Percentiles rank a stretch among this genome's conserved stretches.
phyloP scores from a whole-genome alignment of 2,329 filamentous ascomycete species.

The Trichoderma atrobrunneum region DNA sequence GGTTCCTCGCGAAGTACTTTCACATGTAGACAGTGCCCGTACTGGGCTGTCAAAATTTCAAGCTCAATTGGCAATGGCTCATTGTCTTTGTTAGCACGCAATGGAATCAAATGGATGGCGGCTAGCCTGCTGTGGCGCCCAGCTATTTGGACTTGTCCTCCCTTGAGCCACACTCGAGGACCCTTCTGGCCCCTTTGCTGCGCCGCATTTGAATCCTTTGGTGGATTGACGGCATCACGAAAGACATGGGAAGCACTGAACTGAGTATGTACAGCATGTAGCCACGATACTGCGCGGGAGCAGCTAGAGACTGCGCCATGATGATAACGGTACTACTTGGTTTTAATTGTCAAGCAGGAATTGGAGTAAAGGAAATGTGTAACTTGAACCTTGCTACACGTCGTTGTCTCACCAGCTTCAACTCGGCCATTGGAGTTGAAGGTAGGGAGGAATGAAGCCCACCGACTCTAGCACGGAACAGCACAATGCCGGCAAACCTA shows the following conservation, averaged over 20 bases:
- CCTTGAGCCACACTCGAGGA: slow-evolving; percentile 9
- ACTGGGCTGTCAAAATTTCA: neutral
- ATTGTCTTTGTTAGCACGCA: neutral
- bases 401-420: neutral
- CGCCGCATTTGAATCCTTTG: slow-evolving; percentile 1
- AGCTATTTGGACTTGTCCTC: neutral
- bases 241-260: neutral
- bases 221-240: neutral
- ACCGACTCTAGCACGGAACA: neutral
- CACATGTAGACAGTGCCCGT: neutral
- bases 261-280: neutral
- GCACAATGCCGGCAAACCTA: neutral
- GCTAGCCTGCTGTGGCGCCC: neutral
- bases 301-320: neutral
- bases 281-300: neutral
- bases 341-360: neutral
- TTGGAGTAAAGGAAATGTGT: neutral
- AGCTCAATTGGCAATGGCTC: neutral
- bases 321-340: neutral
- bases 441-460: neutral
- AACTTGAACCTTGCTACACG: neutral
- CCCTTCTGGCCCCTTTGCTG: slow-evolving; percentile 10
- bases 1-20: neutral
- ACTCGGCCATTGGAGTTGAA: neutral
- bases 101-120: neutral